A percentile compares a stretch with the other conserved stretches of the same genome.
Conservation (phyloP, 768 basidiomycete genomes). For the Podaxis mareebaensis region DNA sequence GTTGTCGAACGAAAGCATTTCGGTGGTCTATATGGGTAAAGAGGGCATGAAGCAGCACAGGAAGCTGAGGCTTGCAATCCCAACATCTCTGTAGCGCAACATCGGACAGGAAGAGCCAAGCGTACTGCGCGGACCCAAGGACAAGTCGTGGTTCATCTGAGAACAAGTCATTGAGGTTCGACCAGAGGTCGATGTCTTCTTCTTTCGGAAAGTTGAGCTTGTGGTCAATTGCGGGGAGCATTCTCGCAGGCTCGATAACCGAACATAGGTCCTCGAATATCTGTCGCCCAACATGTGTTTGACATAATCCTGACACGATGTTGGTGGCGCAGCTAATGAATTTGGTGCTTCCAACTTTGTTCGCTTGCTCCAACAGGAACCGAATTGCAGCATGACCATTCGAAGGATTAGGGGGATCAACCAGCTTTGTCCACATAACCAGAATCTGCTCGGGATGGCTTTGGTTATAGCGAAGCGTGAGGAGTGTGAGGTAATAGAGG, state of each 20-base stretch:
- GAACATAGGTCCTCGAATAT: conserved; percentile 85
- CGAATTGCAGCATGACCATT: conserved; percentile 80
- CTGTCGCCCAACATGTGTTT: conserved; percentile 67
- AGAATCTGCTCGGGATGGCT: conserved; percentile 79
- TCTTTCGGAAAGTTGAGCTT: conserved; percentile 62
- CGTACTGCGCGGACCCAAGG: conserved; percentile 85
- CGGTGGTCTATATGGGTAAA: conserved; percentile 85
- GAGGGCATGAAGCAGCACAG: conserved; percentile 74
- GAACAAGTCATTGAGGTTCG: conserved; percentile 76
- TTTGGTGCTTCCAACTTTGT: conserved; percentile 75
- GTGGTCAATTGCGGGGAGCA: conserved; percentile 78
- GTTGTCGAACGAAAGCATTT: conserved; percentile 62
- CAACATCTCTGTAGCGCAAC: conserved; percentile 74
- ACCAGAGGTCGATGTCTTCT: conserved; percentile 75
- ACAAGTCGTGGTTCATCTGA: conserved; percentile 67
- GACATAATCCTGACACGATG: conserved; percentile 82
- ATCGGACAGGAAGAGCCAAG: conserved; percentile 82
- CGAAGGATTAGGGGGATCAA: conserved; percentile 65
- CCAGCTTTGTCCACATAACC: conserved; percentile 76
- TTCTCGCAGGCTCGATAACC: conserved; percentile 80
- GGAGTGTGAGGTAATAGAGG: conserved; percentile 79
- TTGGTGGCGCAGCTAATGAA: conserved; percentile 81
- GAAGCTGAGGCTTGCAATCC: conserved; percentile 70
- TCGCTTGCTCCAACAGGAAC: conserved; percentile 86
- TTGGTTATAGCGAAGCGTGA: conserved; percentile 75